Base-by-base conservation (phyloP, 163 green algal species). In the Scenedesmus sp. region DNA sequence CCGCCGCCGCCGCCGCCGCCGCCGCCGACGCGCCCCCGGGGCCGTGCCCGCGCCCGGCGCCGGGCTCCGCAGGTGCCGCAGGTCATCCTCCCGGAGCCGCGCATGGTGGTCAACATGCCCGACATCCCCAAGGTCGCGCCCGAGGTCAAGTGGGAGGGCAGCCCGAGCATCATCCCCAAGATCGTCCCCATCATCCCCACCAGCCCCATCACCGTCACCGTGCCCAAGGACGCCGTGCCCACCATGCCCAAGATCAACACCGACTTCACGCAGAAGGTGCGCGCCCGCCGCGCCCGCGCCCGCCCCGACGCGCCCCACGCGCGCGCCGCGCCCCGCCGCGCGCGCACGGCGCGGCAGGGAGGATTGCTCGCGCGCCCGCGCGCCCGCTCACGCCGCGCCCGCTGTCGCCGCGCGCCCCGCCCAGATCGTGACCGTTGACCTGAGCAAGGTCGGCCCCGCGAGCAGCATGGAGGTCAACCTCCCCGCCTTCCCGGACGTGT, bases 401-500 rank as follows among this genome's bases (percentile, higher is more conserved):
- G 39, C 39, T 10, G 39, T 47, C 39, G 7, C 60, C 54, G 13
- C 36, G 24, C 53, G n/a, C 20, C 53, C 2, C 50, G 4, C 24
- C 20, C 60, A 65, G 57, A 17, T 34, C 2, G 28, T 64, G 57
- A 70, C 24, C 29, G 17, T 70, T 18, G 62, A 70, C 36, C 39
- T 70, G 62, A 39, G 22, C 42, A 53, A 54, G 26, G 29, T 79
- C 9, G 71, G 71, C 3, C 71, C 71, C 45, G 24, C 4, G 2
- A 51, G 70, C 58, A 79, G 57, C 13, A 47, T 69, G 24, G 58
- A 79, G 18, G 26, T 79, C 42, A 79, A 79, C 58, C 29, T 79
- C 28, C 71, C 71, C 3, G 57, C 57, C 36, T 13, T 77, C 3
- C 69, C 69, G n/a, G 39, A 77, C 33, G 11, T 77, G 1, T 24